Evolutionary conservation across 2,329 filamentous ascomycete species (phyloP).

Genomic region (Fusarium poae): DNA sequence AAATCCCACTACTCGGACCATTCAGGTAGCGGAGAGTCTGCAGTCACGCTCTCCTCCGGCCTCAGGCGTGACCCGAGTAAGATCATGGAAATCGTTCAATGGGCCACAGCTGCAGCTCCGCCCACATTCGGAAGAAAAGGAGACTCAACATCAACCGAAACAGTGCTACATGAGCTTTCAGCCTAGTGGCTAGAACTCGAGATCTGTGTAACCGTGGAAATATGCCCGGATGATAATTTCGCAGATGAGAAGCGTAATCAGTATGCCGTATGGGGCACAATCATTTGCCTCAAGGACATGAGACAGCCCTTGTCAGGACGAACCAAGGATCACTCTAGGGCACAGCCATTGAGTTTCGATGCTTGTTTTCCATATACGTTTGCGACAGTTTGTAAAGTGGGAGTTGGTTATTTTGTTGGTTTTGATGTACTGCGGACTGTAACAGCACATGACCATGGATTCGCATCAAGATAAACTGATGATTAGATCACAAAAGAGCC

Average conservation of each 20-base stretch:
- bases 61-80: constrained; percentile 10
- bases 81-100: constrained; percentile 27
- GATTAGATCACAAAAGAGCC: not conserved
- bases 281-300: constrained; percentile 10
- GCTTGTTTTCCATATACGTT: not conserved
- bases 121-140: constrained; percentile 8
- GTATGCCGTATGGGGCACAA: constrained; percentile 12
- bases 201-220: not conserved
- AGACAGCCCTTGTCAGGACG: constrained; percentile 5
- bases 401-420: not conserved
- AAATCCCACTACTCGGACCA: constrained; percentile 15
- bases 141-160: constrained; percentile 1
- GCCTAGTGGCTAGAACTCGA: constrained; percentile 11
- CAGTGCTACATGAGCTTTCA: not conserved
- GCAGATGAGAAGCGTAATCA: not conserved
- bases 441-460: constrained; percentile 2
- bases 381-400: not conserved
- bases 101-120: constrained; percentile 7
- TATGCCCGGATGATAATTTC: not conserved
- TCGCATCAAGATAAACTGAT: not conserved
- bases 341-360: not conserved
- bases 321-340: constrained; percentile 1
- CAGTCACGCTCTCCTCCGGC: constrained; percentile 22
- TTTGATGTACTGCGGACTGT: not conserved
- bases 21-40: constrained; percentile 24